Percentiles rank a stretch among this genome's conserved stretches.
Evolutionary conservation across 2,329 filamentous ascomycete species (phyloP).

Genomic region (Pseudogymnoascus sp.): DNA sequence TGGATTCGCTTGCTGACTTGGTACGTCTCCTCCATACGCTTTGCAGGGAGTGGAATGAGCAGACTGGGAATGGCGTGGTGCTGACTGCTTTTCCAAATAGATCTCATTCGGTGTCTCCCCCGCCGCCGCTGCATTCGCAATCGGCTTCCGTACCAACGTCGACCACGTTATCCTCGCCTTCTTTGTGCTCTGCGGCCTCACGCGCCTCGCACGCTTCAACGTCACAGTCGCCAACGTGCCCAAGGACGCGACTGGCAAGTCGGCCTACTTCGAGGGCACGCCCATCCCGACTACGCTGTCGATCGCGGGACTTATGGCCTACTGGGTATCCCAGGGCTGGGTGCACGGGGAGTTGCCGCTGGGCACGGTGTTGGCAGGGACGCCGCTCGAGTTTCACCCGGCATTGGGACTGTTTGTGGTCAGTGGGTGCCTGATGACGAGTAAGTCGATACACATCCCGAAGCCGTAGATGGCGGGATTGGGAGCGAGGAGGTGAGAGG

Average conservation of each 20-base stretch:
- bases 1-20: conserved; percentile 91
- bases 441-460: conserved; percentile 88
- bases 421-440: conserved; percentile 93
- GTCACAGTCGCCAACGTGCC: conserved; percentile 85
- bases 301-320: conserved; percentile 78
- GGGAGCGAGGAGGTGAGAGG: neutral
- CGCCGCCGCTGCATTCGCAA: conserved; percentile 76
- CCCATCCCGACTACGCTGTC: conserved; percentile 86
- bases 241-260: conserved; percentile 87
- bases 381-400: conserved; percentile 75
- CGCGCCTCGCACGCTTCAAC: conserved; percentile 92
- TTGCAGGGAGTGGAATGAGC: neutral
- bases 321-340: conserved; percentile 78
- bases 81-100: conserved; percentile 37
- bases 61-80: neutral
- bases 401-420: conserved; percentile 70
- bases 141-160: conserved; percentile 75
- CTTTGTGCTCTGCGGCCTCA: conserved; percentile 92
- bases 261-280: conserved; percentile 92
- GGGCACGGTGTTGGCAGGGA: conserved; percentile 60
- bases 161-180: conserved; percentile 76
- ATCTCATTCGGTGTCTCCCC: conserved; percentile 93
- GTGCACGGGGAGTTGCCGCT: conserved; percentile 70
- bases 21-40: conserved; percentile 42
- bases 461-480: conserved; percentile 53